These are phyloP conservation scores for Nigrospora osmanthi DNA, from an alignment of 2,329 filamentous ascomycete genomes.

Conservation along the genomic window DNA sequence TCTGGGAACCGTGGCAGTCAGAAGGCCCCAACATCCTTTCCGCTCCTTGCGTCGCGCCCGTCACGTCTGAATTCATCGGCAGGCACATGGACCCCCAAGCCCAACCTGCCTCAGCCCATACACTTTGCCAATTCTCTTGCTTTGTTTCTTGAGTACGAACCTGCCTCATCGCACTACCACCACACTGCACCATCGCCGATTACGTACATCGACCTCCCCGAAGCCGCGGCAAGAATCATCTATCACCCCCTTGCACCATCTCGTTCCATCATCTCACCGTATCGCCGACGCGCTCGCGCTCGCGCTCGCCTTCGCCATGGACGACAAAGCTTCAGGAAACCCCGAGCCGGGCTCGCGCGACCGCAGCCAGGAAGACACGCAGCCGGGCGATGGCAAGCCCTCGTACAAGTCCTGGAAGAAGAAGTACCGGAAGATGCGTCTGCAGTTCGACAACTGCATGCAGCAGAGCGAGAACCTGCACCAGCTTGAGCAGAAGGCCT, in stretches of 20 bases:
- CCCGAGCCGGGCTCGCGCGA: slow-evolving; percentile 22
- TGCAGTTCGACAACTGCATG: slow-evolving; percentile 70
- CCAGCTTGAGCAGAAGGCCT: slow-evolving; percentile 71
- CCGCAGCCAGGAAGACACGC: slow-evolving; percentile 21
- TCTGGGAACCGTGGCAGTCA: no score
- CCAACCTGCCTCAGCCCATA: not conserved
- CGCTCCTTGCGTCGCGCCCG: no score
- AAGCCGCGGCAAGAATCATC: no score
- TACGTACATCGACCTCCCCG: no score
- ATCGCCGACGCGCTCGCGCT: not conserved
- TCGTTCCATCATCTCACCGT: no score
- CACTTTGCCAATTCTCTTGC: not conserved
- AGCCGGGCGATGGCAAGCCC: slow-evolving; percentile 34
- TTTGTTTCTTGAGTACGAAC: not conserved
- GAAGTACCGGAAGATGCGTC: slow-evolving; percentile 90
- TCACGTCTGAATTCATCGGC: no score
- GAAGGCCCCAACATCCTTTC: no score
- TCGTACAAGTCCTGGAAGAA: slow-evolving; percentile 72
- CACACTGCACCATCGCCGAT: no score
- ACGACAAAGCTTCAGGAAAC: slow-evolving; percentile 12
- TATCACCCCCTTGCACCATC: no score
- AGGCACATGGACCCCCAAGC: no score
- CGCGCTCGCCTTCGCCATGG: slow-evolving; percentile 11
- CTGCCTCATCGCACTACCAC: not conserved
- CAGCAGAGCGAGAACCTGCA: slow-evolving; percentile 76